Conservation (phyloP, 1,284 basidiomycete species). For the Afroboletus lepidellus region DNA sequence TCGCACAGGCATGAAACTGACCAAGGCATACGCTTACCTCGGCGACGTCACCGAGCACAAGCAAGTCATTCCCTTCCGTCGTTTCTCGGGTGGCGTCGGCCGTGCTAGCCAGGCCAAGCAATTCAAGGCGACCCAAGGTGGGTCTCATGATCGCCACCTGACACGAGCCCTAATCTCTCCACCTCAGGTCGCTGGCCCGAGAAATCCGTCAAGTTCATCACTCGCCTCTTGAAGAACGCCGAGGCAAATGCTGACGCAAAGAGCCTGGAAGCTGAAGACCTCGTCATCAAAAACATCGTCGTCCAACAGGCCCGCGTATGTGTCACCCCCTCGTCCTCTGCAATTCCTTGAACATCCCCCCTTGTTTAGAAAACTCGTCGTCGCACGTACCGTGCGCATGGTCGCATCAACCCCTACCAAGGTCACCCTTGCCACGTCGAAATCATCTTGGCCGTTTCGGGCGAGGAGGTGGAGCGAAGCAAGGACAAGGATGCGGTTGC, state of each 20-base stretch:
- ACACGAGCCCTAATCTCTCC: slow-evolving; percentile 1
- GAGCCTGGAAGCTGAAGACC: slow-evolving; percentile 90
- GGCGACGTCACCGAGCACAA: slow-evolving; percentile 96
- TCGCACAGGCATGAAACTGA: slow-evolving; percentile 81
- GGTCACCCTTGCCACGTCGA: slow-evolving; percentile 96
- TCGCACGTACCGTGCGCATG: slow-evolving; percentile 98
- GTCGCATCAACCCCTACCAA: slow-evolving; percentile 91
- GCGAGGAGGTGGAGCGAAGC: slow-evolving; percentile 85
- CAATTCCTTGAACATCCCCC: neutral
- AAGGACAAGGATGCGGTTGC: slow-evolving; percentile 73
- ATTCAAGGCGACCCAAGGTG: slow-evolving; percentile 96
- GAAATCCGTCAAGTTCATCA: slow-evolving; percentile 97
- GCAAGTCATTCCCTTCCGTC: slow-evolving; percentile 95
- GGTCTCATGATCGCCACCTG: slow-evolving; percentile 28
- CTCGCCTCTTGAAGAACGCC: slow-evolving; percentile 96
- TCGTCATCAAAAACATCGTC: slow-evolving; percentile 95
- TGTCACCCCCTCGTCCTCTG: slow-evolving; percentile 16
- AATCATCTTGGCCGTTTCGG: slow-evolving; percentile 79
- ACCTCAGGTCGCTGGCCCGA: slow-evolving; percentile 98
- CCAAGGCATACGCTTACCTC: slow-evolving; percentile 96
- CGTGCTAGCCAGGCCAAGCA: slow-evolving; percentile 97
- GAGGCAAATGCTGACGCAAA: slow-evolving; percentile 99
- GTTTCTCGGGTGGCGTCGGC: slow-evolving; percentile 96
- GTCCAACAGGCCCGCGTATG: slow-evolving; percentile 96
- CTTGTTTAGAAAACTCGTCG: slow-evolving; percentile 89